phyloP scores from a whole-genome alignment of 1,284 basidiomycete species.

The Cutaneotrichosporon dermatis region DNA sequence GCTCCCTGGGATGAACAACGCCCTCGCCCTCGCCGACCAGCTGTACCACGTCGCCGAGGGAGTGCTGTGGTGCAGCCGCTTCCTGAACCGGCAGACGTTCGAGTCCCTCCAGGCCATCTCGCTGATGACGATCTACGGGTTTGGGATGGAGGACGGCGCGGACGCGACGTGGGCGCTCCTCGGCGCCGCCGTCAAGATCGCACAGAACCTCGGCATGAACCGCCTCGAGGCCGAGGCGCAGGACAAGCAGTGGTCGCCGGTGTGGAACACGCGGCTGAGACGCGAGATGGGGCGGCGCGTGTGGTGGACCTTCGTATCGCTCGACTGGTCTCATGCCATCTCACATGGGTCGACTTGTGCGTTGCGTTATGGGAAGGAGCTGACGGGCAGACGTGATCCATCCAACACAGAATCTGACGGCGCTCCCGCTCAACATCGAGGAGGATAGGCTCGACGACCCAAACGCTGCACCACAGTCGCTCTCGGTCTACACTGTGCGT shows the following conservation, averaged over 20 bases:
- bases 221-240: conserved; percentile 21
- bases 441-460: conserved; percentile 21
- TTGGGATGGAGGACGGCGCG: conserved; percentile 15
- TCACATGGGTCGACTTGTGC: conserved; percentile 19
- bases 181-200: conserved; percentile 25
- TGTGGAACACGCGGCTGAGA: conserved; percentile 15
- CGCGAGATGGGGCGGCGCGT: conserved; percentile 24
- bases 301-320: conserved; percentile 26
- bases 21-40: conserved; percentile 10
- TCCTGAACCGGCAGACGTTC: conserved; percentile 19
- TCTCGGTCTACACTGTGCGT: conserved; percentile 12
- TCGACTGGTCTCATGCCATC: conserved; percentile 26
- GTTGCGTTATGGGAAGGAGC: not conserved
- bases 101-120: conserved; percentile 21
- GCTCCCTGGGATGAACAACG: conserved; percentile 10
- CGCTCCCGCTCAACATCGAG: conserved; percentile 21
- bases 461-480: conserved; percentile 7
- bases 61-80: conserved; percentile 21
- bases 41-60: conserved; percentile 21
- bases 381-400: conserved; percentile 19
- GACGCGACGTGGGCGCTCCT: conserved; percentile 20
- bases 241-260: conserved; percentile 14
- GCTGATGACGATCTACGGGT: conserved; percentile 21
- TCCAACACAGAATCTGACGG: conserved; percentile 24
- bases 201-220: conserved; percentile 26